Base-by-base conservation (phyloP, 306 rosid genomes). In the cucumber (Cucumis sativus) region DNA sequence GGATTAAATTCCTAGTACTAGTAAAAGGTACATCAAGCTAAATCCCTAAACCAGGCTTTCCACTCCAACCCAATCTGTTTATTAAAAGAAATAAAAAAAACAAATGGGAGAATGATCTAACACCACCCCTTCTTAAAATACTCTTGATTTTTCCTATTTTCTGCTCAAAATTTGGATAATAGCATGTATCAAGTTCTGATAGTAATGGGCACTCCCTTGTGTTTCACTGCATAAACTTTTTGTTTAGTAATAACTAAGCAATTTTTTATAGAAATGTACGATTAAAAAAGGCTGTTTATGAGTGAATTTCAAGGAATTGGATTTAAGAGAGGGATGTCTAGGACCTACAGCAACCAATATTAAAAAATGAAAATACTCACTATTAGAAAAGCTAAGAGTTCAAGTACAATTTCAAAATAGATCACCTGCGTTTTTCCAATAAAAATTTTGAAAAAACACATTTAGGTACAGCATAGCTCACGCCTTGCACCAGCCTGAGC, bases 401-500 rank as follows among this genome's bases (percentile, higher is more conserved):
- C 57, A 69, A 43, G 75, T 12, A 69, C n/a, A 41, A 69, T 69
- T 57, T 37, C n/a, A 54, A 79, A 30, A 45, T 28, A 79, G 30
- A 61, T 28, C 35, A 52, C 37, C 40, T 9, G 62, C 72, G 20
- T 68, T 69, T 37, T 69, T 23, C 39, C 57, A 45, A 7, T 70
- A 47, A 3, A 0, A 6, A 16, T 68, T 49, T 49, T 49, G 30
- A 7, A 23, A 21, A 25, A 45, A 47, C 73, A 70, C 59, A 47
- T 43, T 70, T 57, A 51, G 20, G 20, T 20, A 25, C 65, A 23
- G 30, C 71, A 81, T 40, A 77, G 79, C 87, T 81, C 90, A 95
- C 98, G 91, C 80, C 86, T 95, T 41, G 98, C 98, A 58, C 98
- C 98, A 78, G 97, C 97, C 81, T 89, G 95, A 80, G 97, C 98